Evolutionary conservation across 1,139 yeast genomes (phyloP), one percentile per base, ranked within the genome.

Genomic region (Diutina sp.): DNA sequence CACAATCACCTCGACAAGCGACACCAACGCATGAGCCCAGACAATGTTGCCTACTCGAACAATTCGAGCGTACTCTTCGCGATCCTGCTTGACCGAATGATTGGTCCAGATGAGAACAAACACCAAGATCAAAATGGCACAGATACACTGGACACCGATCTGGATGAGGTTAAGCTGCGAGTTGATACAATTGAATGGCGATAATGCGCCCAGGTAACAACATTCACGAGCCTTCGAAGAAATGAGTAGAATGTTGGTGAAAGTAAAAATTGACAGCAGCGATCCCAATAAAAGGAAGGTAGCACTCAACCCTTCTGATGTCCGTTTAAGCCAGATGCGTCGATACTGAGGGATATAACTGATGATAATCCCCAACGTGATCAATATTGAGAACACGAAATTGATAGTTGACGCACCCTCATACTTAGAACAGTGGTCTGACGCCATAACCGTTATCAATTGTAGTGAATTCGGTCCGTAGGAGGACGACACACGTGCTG

Each of bases 301-400:
- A 9, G 91, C 87, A 2, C 93, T 85, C 35, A 90, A 72, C 3
- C 97, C 97, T 65, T 88, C 93, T 6, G 93, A 84, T 7, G 90
- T 78, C 57, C 78, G 69, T 56, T 90, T 79, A 25, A 67, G 64
- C 56, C 80, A 69, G 55, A 90, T 84, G 55, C 87, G 77, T 56
- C 73, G 62, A 66, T 86, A 89, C 68, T 90, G 97, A 0, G 96
- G 96, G 2, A 85, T 58, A 66, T 89, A 90, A 55, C 95, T 86
- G n/a, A 78, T 63, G 54, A 84, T 79, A 30, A 90, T 87, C 4
- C 93, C 96, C 1, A 80, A 57, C 0, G 91, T 82, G 52, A 87
- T 76, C 8, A 72, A 59, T 1, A 81, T 60, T 58, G 86, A 82
- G 25, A 85, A 65, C 6, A 71, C 65, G 56, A 85, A 77, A 62